A percentile compares a stretch with the other conserved stretches of the same genome.
phyloP scores from a whole-genome alignment of 345 rosid genomes.

The Excoecaria cochinchinensis region DNA sequence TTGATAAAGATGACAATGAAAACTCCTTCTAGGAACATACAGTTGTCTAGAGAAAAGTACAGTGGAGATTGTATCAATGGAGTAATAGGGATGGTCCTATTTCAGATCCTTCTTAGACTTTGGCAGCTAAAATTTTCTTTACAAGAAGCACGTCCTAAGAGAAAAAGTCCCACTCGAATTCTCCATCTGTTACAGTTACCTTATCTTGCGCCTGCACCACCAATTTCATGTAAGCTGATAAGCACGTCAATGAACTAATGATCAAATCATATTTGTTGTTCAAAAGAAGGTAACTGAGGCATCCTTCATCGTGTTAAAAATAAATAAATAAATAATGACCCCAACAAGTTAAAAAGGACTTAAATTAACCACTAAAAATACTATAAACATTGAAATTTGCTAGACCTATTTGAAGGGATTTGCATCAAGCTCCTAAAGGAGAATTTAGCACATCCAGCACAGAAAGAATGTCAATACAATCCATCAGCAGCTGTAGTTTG shows the following conservation, averaged over 20 bases:
- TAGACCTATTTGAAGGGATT: no score
- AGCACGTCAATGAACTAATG: neutral
- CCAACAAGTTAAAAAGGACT: no score
- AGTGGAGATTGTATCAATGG: neutral
- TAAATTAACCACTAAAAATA: no score
- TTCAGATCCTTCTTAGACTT: slow-evolving; percentile 2
- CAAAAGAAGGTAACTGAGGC: no score
- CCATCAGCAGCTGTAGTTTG: neutral
- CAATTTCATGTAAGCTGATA: slow-evolving; percentile 16
- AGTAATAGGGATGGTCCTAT: no score
- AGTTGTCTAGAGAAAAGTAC: neutral
- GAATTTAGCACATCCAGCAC: no score
- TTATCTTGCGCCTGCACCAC: slow-evolving; percentile 50
- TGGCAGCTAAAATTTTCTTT: slow-evolving; percentile 21
- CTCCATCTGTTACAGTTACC: slow-evolving; percentile 35
- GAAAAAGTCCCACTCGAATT: slow-evolving; percentile 47
- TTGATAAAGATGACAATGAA: neutral
- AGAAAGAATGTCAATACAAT: no score
- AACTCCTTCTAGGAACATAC: slow-evolving; percentile 15
- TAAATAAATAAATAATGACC: no score
- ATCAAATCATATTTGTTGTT: neutral
- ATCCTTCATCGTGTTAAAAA: no score
- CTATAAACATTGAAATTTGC: no score
- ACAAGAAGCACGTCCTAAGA: slow-evolving; percentile 45
- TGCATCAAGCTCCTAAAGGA: no score